phyloP scores from a whole-genome alignment of 2,329 filamentous ascomycete genomes.

The Neonectria coccinea region DNA sequence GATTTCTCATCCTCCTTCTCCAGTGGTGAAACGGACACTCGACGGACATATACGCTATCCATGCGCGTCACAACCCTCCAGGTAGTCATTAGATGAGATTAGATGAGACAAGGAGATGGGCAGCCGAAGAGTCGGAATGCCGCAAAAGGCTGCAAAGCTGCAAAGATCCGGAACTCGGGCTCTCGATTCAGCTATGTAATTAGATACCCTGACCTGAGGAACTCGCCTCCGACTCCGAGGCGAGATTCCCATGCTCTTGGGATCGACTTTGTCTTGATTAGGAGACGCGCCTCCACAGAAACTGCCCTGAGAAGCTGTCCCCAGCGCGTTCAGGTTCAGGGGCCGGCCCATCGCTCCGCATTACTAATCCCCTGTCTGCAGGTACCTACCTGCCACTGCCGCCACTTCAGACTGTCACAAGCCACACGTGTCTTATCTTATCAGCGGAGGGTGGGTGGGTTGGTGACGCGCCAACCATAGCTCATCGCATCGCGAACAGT shows the following conservation, averaged over 20 bases:
- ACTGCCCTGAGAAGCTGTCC: neutral
- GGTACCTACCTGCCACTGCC: neutral
- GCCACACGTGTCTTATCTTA: constrained; percentile 8
- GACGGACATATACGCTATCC: neutral
- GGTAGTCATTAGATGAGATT: no score
- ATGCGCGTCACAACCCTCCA: no score
- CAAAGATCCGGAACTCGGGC: neutral
- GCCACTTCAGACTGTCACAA: neutral
- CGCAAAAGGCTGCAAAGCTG: neutral
- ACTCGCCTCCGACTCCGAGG: neutral
- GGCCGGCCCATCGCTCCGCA: constrained; percentile 5
- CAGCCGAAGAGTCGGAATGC: neutral
- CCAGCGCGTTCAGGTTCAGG: constrained; percentile 9
- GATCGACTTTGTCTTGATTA: constrained; percentile 15
- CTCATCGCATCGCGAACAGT: constrained; percentile 16
- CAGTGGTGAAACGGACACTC: neutral
- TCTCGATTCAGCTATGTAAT: neutral
- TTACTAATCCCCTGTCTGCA: constrained; percentile 13
- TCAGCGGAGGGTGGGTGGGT: neutral
- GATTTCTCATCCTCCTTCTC: neutral
- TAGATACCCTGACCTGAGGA: neutral
- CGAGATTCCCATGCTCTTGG: constrained; percentile 11
- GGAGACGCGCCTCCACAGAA: constrained; percentile 17
- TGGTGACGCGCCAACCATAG: constrained; percentile 7
- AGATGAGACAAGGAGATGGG: neutral